Conservation (phyloP, 1,139 yeast genomes). For the Hyphopichia wangnamkhiaoensis region DNA sequence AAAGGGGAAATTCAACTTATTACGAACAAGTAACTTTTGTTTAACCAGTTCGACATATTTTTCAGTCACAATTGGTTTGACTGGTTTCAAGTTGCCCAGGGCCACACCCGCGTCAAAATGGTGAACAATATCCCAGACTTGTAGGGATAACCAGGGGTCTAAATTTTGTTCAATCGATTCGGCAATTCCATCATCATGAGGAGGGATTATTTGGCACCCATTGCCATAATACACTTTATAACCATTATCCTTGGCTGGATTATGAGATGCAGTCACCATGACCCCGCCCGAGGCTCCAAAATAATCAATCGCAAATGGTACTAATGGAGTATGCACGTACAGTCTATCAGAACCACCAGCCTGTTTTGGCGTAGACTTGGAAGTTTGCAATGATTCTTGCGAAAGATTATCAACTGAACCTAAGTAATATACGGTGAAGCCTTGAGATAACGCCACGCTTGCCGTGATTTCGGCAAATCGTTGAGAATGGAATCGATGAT, state of each 20-base stretch:
- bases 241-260: constrained; percentile 92
- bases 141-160: constrained; percentile 51
- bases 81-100: constrained; percentile 22
- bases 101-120: constrained; percentile 29
- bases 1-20: constrained; percentile 39
- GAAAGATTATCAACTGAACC: constrained; percentile 40
- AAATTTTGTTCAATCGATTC: constrained; percentile 58
- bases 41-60: constrained; percentile 37
- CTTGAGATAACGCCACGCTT: constrained; percentile 65
- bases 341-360: constrained; percentile 15
- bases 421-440: constrained; percentile 68
- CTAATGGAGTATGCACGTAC: constrained; percentile 83
- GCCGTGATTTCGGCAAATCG: constrained; percentile 81
- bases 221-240: constrained; percentile 91
- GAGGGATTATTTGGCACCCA: constrained; percentile 96
- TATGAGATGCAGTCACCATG: constrained; percentile 96
- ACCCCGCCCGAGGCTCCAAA: constrained; percentile 75
- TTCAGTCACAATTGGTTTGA: constrained; percentile 32
- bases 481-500: constrained; percentile 80
- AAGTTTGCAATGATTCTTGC: constrained; percentile 23
- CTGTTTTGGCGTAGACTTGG: constrained; percentile 8
- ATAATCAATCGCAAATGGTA: constrained; percentile 79
- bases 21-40: constrained; percentile 23
- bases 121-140: constrained; percentile 49
- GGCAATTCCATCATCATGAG: constrained; percentile 80